These are phyloP conservation scores for Peltaster fructicola DNA, from an alignment of 2,329 filamentous ascomycete species.

Conservation along the genomic window DNA sequence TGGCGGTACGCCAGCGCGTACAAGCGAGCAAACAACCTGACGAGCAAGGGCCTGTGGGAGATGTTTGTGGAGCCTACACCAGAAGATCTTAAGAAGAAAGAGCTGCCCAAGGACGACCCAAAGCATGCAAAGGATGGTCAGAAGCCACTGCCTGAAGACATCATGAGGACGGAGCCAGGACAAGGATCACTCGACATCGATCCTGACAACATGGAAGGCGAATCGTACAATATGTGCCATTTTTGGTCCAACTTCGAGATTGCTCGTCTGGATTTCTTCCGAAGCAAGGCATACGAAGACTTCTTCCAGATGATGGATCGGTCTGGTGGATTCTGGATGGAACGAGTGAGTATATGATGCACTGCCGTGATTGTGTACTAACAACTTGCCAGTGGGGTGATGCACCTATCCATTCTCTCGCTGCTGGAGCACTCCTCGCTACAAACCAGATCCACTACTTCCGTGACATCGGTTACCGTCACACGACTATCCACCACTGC, in stretches of 20 bases:
- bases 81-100: conserved; percentile 35
- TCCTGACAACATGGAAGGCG: conserved; percentile 85
- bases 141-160: conserved; percentile 59
- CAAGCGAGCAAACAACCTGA: conserved; percentile 79
- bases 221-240: conserved; percentile 99
- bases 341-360: conserved; percentile 49
- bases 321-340: conserved; percentile 98
- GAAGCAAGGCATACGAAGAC: conserved; percentile 91
- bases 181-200: conserved; percentile 63
- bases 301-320: conserved; percentile 99
- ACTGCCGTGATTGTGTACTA: conserved; percentile 15
- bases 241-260: conserved; percentile 99
- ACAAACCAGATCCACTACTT: conserved; percentile 91
- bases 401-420: conserved; percentile 92
- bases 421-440: conserved; percentile 70
- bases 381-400: conserved; percentile 70
- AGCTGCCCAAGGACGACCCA: conserved; percentile 30
- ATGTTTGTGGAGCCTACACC: conserved; percentile 81
- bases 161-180: conserved; percentile 57
- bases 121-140: conserved; percentile 49
- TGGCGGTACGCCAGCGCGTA: conserved; percentile 98
- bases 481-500: conserved; percentile 97
- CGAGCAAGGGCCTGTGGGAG: conserved; percentile 87
- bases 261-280: conserved; percentile 83
- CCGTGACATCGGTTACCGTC: conserved; percentile 93